Evolutionary conservation across 768 basidiomycete genomes (phyloP), one percentile per base, ranked within the genome.

Genomic region (Austroboletus eburneus): DNA sequence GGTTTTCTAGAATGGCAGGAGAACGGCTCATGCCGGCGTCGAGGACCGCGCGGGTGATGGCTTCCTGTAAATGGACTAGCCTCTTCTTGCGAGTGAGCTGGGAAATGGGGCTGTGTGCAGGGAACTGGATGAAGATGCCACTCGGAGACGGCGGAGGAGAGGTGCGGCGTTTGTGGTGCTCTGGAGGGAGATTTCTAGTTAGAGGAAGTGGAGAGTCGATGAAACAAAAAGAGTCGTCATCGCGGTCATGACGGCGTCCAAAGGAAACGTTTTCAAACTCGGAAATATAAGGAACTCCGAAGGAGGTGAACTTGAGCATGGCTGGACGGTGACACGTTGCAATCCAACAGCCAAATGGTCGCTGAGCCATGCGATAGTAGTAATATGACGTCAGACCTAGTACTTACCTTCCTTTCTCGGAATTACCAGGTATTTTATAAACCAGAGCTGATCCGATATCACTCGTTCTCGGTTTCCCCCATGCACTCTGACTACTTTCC

Each of bases 21-120:
- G 69, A 61, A n/a, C 59, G 44, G 41, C 64, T 65, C 71, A 73
- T 73, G 35, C 72, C 72, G 18, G 69, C 70, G 16, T 61, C 62
- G 16, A 67, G 55, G 7, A 72, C 70, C 7, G 72, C 72, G 20
- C 49, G 52, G 23, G 63, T 63, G 41, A 72, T 71, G 20, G 64
- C 62, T 43, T 64, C 49, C 55, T 71, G 69, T 42, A 72, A 55
- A 38, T 56, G 59, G 32, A 50, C 45, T 1, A 65, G 50, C 43
- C 52, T 57, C 20, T 63, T 44, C 35, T 56, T 60, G 43, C 57
- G 64, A 27, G 14, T 39, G 52, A 49, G 41, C 5, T 45, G 50
- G 7, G 46, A 10, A 10, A 42, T 22, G 17, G 10, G 32, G n/a
- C 37, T 20, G 16, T 42, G 46, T 0, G 45, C 20, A 34, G 64